Conservation (phyloP, 352 stramenopile species). For the Pythium sp. region DNA sequence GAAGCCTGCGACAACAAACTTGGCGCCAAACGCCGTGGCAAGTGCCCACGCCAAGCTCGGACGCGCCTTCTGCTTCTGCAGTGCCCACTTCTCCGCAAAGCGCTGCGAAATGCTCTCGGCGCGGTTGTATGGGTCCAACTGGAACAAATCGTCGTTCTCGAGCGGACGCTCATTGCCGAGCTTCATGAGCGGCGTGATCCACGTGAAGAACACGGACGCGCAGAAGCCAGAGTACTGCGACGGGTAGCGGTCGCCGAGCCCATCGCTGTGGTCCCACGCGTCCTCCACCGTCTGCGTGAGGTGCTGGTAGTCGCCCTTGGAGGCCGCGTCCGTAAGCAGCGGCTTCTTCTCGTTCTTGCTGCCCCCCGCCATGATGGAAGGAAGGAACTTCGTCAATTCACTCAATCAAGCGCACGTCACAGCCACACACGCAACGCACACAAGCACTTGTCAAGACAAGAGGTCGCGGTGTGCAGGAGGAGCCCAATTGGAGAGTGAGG, state of each 20-base stretch:
- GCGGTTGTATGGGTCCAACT: constrained; percentile 56
- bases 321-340: constrained; percentile 14
- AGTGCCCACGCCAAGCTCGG: constrained; percentile 51
- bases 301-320: constrained; percentile 15
- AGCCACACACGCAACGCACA: too few species aligned
- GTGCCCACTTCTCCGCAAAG: constrained; percentile 45
- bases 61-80: constrained; percentile 21
- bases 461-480: neutral
- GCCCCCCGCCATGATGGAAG: neutral
- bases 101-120: constrained; percentile 28
- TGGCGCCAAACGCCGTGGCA: constrained; percentile 40
- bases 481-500: neutral
- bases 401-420: too few species aligned
- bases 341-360: constrained; percentile 24
- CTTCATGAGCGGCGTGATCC: constrained; percentile 75
- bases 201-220: constrained; percentile 67
- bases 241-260: constrained; percentile 51
- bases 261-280: constrained; percentile 9
- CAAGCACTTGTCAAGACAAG: neutral
- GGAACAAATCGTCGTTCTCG: constrained; percentile 67
- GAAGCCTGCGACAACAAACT: constrained; percentile 43
- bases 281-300: constrained; percentile 17
- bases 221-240: constrained; percentile 50
- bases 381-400: neutral
- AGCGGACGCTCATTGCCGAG: constrained; percentile 63